A percentile compares a stretch with the other conserved stretches of the same genome.
Evolutionary conservation across 2,329 filamentous ascomycete species (phyloP).

Genomic region (Diaporthe sp.): DNA sequence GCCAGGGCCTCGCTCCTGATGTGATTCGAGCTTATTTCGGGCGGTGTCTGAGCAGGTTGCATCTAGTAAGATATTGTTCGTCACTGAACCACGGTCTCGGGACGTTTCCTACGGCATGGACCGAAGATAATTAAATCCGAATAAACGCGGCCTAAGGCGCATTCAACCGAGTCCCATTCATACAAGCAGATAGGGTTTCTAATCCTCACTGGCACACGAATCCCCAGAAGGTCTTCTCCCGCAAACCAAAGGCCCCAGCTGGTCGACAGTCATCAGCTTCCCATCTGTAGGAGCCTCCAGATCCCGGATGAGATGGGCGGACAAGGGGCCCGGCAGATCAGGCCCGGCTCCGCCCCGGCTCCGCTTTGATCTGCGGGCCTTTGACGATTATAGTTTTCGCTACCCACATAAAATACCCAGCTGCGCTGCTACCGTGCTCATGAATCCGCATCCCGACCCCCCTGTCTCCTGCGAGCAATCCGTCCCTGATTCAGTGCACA

Average conservation of each 20-base stretch:
- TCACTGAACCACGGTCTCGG: not conserved
- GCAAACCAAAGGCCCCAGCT: too few relatives aligned
- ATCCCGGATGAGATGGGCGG: not conserved
- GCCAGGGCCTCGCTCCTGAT: not conserved
- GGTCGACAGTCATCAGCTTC: too few relatives aligned
- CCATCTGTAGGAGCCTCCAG: not conserved
- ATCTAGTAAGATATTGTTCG: not conserved
- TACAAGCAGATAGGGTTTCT: too few relatives aligned
- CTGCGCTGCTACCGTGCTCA: not conserved
- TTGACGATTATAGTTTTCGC: not conserved
- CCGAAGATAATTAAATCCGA: not conserved
- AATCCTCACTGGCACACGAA: too few relatives aligned
- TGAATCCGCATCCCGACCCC: not conserved
- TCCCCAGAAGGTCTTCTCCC: too few relatives aligned
- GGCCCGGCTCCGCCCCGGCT: conserved; percentile 12
- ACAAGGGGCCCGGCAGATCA: not conserved
- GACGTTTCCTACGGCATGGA: too few relatives aligned
- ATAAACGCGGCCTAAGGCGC: not conserved
- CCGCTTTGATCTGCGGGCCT: conserved; percentile 11
- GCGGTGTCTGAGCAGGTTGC: not conserved
- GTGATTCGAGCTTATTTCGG: not conserved
- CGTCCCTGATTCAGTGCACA: conserved; percentile 3
- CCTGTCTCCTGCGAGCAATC: conserved; percentile 5
- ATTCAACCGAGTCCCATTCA: too few relatives aligned
- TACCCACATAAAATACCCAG: not conserved